These are phyloP conservation scores for Fusarium hainanense DNA, from an alignment of 2,329 filamentous ascomycete genomes.

Conservation along the genomic window DNA sequence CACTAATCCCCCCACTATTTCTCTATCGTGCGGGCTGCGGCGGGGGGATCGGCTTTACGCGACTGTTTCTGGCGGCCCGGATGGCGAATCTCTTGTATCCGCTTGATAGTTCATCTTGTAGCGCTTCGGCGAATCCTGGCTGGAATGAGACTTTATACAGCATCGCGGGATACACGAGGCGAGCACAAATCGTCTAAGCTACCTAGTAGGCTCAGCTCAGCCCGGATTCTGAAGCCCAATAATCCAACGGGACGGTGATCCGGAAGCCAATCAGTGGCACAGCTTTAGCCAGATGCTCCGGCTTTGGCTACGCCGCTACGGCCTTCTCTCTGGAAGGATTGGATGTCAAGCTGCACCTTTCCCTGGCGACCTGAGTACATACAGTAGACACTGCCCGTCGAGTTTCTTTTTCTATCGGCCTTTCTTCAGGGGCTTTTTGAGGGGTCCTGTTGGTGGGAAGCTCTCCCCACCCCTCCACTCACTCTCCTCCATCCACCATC, in stretches of 20 bases:
- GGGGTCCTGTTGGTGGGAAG: conserved; percentile 27
- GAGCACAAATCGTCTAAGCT: conserved; percentile 8
- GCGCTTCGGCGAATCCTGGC: conserved; percentile 24
- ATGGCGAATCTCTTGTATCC: conserved; percentile 30
- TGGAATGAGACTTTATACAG: conserved; percentile 31
- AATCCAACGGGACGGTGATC: conserved; percentile 33
- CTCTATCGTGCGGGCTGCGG: conserved; percentile 26
- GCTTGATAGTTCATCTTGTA: conserved; percentile 21
- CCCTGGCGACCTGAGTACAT: too few species aligned
- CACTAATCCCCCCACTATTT: conserved; percentile 12
- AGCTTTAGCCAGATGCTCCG: conserved; percentile 3
- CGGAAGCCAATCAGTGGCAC: conserved; percentile 31
- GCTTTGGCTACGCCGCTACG: not conserved
- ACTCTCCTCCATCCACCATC: not conserved
- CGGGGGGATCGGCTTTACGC: conserved; percentile 29
- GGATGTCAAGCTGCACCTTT: not conserved
- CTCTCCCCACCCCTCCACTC: conserved; percentile 17
- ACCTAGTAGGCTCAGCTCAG: not conserved
- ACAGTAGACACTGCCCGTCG: not conserved
- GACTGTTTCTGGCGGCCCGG: conserved; percentile 17
- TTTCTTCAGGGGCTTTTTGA: conserved; percentile 30
- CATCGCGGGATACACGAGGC: conserved; percentile 32
- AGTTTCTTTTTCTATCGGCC: not conserved
- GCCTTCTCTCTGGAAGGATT: not conserved
- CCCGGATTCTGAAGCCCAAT: conserved; percentile 10